Percentiles rank a stretch among this genome's conserved stretches.
These are phyloP conservation scores for Pluteus cervinus DNA, from an alignment of 768 basidiomycete genomes.

Conservation along the genomic window DNA sequence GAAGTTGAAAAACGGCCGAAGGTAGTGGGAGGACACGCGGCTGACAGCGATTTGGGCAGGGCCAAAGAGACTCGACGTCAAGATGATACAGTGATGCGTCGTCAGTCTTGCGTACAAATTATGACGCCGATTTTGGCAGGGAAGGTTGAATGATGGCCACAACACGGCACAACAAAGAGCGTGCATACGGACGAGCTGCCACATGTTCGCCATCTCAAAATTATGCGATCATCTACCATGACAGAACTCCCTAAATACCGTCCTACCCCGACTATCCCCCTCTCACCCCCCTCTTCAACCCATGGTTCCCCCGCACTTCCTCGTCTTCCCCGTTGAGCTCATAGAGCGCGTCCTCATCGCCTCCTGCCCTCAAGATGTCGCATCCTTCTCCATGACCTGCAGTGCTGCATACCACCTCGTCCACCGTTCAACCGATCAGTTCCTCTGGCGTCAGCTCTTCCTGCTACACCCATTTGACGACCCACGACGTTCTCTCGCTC, in stretches of 20 bases:
- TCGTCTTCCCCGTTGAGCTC: slow-evolving; percentile 52
- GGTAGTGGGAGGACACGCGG: too few relatives aligned
- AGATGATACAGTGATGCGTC: too few relatives aligned
- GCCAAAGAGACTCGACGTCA: too few relatives aligned
- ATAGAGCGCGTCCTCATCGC: slow-evolving; percentile 49
- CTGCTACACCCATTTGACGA: slow-evolving; percentile 58
- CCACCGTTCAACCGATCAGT: slow-evolving; percentile 43
- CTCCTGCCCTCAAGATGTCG: slow-evolving; percentile 52
- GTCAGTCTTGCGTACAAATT: too few relatives aligned
- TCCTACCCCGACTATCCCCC: slow-evolving; percentile 8
- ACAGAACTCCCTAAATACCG: not conserved
- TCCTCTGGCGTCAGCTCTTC: slow-evolving; percentile 67
- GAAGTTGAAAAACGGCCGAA: too few relatives aligned
- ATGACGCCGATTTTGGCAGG: too few relatives aligned
- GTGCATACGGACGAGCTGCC: not conserved
- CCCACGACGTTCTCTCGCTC: slow-evolving; percentile 25
- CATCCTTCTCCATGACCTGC: slow-evolving; percentile 54
- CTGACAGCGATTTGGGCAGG: too few relatives aligned
- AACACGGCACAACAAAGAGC: too few relatives aligned
- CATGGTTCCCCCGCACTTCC: slow-evolving; percentile 11
- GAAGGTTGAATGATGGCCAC: too few relatives aligned
- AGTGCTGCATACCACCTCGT: slow-evolving; percentile 41
- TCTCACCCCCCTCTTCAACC: slow-evolving; percentile 5
- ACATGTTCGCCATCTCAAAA: not conserved
- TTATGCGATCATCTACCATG: not conserved